These are phyloP conservation scores for Lactarius trivialis DNA, from an alignment of 768 basidiomycete species.

Conservation along the genomic window DNA sequence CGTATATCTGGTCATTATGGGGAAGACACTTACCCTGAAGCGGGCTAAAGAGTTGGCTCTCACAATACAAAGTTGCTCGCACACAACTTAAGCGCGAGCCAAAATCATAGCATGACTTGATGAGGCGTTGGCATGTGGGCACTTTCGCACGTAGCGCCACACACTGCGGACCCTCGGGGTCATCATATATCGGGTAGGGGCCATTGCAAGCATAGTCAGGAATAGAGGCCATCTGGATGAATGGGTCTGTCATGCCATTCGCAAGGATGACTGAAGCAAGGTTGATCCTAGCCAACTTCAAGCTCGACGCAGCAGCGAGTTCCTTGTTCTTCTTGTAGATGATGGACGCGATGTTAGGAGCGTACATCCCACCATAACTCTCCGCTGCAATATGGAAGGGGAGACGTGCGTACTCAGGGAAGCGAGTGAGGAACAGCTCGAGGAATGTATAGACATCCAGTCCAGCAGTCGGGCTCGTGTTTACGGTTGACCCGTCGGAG, in stretches of 20 bases:
- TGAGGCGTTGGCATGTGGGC: conserved; percentile 47
- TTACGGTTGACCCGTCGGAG: conserved; percentile 64
- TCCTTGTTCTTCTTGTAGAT: conserved; percentile 76
- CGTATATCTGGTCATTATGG: not conserved
- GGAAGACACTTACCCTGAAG: conserved; percentile 54
- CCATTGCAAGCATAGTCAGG: conserved; percentile 81
- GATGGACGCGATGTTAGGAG: conserved; percentile 77
- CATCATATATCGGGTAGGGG: conserved; percentile 75
- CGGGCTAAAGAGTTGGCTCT: conserved; percentile 60
- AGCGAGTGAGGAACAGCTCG: conserved; percentile 71
- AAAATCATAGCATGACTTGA: conserved; percentile 43
- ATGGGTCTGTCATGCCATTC: conserved; percentile 82
- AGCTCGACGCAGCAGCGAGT: conserved; percentile 37
- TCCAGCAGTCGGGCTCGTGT: conserved; percentile 78
- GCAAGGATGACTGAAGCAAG: conserved; percentile 79
- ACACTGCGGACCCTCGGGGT: conserved; percentile 42
- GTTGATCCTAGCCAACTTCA: conserved; percentile 64
- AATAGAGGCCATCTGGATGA: conserved; percentile 69
- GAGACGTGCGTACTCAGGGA: conserved; percentile 59
- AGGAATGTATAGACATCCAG: conserved; percentile 86
- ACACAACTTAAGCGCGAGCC: conserved; percentile 41
- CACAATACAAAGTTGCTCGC: conserved; percentile 73
- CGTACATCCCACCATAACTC: conserved; percentile 65
- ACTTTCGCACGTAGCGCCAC: conserved; percentile 39
- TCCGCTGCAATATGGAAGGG: conserved; percentile 80